A percentile compares a stretch with the other conserved stretches of the same genome.
Conservation (phyloP, 352 stramenopile species). For the Phytophthora vignae region DNA sequence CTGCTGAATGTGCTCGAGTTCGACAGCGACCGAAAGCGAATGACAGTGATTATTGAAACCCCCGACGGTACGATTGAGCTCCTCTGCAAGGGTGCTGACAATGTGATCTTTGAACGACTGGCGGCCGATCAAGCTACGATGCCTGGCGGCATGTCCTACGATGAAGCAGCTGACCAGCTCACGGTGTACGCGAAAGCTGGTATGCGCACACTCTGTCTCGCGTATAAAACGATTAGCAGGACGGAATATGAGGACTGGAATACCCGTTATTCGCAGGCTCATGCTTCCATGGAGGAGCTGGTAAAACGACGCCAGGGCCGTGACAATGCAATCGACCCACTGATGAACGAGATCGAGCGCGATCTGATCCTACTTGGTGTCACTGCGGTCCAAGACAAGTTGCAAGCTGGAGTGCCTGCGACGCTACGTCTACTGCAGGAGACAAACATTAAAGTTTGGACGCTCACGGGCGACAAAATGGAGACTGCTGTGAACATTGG, state of each 20-base stretch:
- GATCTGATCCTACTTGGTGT: constrained; percentile 85
- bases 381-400: constrained; percentile 94
- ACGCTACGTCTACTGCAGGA: constrained; percentile 87
- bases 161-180: constrained; percentile 56
- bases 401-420: constrained; percentile 91
- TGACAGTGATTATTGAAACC: constrained; percentile 95
- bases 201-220: constrained; percentile 84
- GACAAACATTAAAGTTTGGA: constrained; percentile 95
- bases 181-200: constrained; percentile 71
- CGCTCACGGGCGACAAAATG: constrained; percentile 95
- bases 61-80: constrained; percentile 65
- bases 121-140: constrained; percentile 36
- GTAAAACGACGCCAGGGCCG: constrained; percentile 73
- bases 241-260: constrained; percentile 70
- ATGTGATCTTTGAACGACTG: constrained; percentile 81
- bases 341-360: constrained; percentile 88
- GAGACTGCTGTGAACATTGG: constrained; percentile 97
- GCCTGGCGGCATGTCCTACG: constrained; percentile 28
- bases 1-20: constrained; percentile 97
- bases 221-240: constrained; percentile 65
- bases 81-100: constrained; percentile 85
- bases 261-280: constrained; percentile 56
- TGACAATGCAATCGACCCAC: constrained; percentile 71
- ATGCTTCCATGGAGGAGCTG: constrained; percentile 73
- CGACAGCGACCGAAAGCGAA: constrained; percentile 97